Evolutionary conservation across 2,329 filamentous ascomycete species (phyloP).

Genomic region (Fusarium hainanense): DNA sequence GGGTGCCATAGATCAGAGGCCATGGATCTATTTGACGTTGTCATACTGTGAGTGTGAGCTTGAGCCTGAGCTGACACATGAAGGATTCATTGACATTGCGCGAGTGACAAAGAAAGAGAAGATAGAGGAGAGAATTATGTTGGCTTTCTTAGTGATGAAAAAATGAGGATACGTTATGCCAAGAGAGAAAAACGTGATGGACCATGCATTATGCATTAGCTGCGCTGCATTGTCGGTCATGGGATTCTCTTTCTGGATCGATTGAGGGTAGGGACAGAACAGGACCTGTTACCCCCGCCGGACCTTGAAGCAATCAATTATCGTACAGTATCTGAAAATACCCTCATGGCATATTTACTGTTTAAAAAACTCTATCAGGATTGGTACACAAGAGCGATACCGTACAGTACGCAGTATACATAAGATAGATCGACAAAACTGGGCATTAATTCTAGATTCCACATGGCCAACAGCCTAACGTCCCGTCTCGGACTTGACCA

Average conservation of each 20-base stretch:
- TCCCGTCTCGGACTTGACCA: background rate
- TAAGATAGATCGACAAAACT: conserved; percentile 38
- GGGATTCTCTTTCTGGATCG: conserved; percentile 35
- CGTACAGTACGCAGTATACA: background rate
- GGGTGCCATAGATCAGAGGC: background rate
- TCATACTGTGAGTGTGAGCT: background rate
- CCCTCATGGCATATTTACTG: conserved; percentile 7
- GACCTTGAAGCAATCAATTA: background rate
- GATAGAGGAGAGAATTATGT: conserved; percentile 1
- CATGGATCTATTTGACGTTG: background rate
- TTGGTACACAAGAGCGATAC: conserved; percentile 24
- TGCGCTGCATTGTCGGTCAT: conserved; percentile 28
- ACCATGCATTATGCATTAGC: conserved; percentile 32
- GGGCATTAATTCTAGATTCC: conserved; percentile 30
- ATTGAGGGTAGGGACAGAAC: conserved; percentile 1
- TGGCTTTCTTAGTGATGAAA: background rate
- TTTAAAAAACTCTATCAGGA: background rate
- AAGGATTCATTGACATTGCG: background rate
- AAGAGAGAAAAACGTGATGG: conserved; percentile 26
- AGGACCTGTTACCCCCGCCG: conserved; percentile 11
- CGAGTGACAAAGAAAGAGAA: background rate
- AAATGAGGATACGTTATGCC: conserved; percentile 8
- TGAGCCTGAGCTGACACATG: background rate
- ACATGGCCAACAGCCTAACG: background rate
- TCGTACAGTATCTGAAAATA: conserved; percentile 3